phyloP scores from a whole-genome alignment of 176 grass and related monocot species.

The Oryza nivara region DNA sequence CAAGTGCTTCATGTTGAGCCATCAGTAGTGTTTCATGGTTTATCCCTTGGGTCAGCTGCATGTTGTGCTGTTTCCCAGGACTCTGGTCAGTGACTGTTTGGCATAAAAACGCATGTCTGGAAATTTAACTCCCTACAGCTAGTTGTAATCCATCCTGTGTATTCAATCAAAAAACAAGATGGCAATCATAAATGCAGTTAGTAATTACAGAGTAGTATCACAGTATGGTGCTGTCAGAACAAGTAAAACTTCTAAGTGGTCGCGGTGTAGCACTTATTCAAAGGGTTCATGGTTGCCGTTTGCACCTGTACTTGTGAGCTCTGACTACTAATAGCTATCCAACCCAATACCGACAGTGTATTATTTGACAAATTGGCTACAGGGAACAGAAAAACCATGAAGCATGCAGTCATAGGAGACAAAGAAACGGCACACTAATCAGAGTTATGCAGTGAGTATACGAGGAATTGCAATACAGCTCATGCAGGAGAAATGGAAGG shows the following conservation, averaged over 20 bases:
- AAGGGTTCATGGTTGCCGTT: not conserved
- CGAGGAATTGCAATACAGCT: not conserved
- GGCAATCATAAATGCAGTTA: not conserved
- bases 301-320: constrained; percentile 16
- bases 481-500: not conserved
- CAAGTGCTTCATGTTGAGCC: not conserved
- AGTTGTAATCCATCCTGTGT: not conserved
- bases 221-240: not conserved
- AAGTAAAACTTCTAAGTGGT: not conserved
- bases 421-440: not conserved
- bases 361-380: constrained; percentile 9
- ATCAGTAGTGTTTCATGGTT: not conserved
- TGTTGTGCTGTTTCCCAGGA: not conserved
- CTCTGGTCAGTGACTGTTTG: not conserved
- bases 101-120: not conserved
- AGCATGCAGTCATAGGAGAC: not conserved
- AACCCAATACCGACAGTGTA: constrained; percentile 13
- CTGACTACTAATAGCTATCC: constrained; percentile 4
- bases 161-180: not conserved
- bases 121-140: not conserved
- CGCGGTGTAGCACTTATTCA: not conserved
- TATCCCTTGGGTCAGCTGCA: not conserved
- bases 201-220: not conserved
- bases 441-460: not conserved
- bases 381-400: constrained; percentile 11